Conservation (phyloP, 345 rosid genomes). For the Salix udensis region DNA sequence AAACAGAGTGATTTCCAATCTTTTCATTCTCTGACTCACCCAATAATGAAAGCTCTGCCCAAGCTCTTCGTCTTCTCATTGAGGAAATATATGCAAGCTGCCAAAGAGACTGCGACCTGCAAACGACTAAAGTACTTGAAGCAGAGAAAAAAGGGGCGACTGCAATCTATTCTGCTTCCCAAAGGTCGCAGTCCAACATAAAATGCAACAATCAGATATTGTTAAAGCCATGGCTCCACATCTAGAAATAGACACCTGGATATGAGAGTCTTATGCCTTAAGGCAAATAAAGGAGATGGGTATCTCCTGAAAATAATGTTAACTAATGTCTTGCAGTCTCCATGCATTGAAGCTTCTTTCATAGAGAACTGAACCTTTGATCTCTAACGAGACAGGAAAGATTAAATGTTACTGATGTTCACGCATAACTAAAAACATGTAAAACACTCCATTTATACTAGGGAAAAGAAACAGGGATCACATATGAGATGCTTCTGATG, state of each 20-base stretch:
- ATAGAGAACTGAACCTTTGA: not conserved
- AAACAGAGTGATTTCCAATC: not conserved
- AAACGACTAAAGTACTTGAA: not conserved
- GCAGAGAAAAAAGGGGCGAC: not conserved
- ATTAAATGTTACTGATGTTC: not conserved
- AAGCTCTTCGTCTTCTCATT: slow-evolving; percentile 90
- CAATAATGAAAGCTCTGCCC: slow-evolving; percentile 70
- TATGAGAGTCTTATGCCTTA: no score
- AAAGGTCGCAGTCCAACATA: not conserved
- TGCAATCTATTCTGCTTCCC: not conserved
- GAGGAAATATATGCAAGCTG: slow-evolving; percentile 89
- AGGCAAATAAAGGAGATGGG: no score
- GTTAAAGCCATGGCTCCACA: no score
- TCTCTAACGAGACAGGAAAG: not conserved
- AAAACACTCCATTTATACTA: not conserved
- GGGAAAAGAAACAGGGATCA: not conserved
- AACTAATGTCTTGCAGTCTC: not conserved
- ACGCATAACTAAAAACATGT: no score
- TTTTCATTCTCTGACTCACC: slow-evolving; percentile 36
- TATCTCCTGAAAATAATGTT: not conserved
- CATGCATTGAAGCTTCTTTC: not conserved
- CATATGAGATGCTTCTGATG: not conserved
- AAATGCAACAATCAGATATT: no score
- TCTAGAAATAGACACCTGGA: no score
- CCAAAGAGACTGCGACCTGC: slow-evolving; percentile 94